Conservation (phyloP, 305 asterid species). For the Fraxinus greggii region DNA sequence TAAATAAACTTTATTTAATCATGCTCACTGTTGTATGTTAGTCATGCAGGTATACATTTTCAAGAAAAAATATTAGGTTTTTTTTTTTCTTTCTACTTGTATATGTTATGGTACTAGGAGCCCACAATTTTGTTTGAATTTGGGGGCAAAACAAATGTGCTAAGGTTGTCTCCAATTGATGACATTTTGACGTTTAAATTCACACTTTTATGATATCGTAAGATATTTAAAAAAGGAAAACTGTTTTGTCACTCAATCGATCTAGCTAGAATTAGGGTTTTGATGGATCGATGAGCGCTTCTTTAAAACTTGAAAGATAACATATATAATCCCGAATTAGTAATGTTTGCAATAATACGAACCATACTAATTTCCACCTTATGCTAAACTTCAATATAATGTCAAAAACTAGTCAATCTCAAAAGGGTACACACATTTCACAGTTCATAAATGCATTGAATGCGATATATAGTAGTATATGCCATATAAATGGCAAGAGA, state of each 20-base stretch:
- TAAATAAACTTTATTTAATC: neutral
- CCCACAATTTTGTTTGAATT: neutral
- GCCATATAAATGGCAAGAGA: constrained; percentile 2
- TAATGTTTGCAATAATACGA: neutral
- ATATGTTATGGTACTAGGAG: neutral
- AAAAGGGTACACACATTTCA: constrained; percentile 13
- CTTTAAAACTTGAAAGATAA: neutral
- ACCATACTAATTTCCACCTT: neutral
- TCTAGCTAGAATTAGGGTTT: neutral
- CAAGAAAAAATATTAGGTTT: neutral
- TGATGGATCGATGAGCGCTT: neutral
- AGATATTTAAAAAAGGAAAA: neutral
- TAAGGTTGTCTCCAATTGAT: neutral
- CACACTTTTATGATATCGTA: neutral
- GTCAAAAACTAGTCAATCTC: constrained; percentile 31
- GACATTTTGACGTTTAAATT: neutral
- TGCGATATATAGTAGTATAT: constrained; percentile 2
- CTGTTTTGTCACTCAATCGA: neutral
- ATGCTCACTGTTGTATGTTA: neutral
- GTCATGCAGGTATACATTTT: neutral
- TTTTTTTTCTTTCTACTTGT: neutral
- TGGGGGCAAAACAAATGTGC: neutral
- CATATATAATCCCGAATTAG: neutral
- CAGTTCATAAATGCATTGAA: constrained; percentile 15
- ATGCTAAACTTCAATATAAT: constrained; percentile 13